A percentile compares a stretch with the other conserved stretches of the same genome.
Conservation (phyloP, 2,329 filamentous ascomycete species). For the Cladosporium sp. region DNA sequence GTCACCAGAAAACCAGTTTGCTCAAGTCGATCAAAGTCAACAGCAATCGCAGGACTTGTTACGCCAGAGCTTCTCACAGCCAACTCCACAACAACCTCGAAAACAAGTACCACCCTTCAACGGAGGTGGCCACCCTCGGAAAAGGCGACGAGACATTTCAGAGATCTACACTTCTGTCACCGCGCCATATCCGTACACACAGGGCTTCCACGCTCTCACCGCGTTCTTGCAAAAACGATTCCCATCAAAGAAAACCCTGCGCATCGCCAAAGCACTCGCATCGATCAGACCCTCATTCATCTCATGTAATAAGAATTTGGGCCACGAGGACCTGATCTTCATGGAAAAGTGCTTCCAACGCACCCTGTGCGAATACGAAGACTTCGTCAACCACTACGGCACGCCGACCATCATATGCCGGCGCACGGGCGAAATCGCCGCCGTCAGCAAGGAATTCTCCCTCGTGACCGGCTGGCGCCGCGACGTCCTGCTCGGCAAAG, state of each 20-base stretch:
- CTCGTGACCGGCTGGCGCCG: slow-evolving; percentile 92
- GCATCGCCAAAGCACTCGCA: slow-evolving; percentile 81
- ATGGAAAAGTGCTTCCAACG: slow-evolving; percentile 98
- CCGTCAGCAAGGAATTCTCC: slow-evolving; percentile 95
- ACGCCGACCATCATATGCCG: slow-evolving; percentile 90
- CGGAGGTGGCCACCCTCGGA: slow-evolving; percentile 34
- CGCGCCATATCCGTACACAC: slow-evolving; percentile 86
- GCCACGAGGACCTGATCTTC: slow-evolving; percentile 84
- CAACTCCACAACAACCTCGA: slow-evolving; percentile 23
- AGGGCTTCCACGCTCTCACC: slow-evolving; percentile 84
- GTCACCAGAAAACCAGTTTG: slow-evolving; percentile 29
- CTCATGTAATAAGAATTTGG: slow-evolving; percentile 83
- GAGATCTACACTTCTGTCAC: slow-evolving; percentile 85
- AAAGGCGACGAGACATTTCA: slow-evolving; percentile 67
- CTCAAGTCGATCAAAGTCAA: slow-evolving; percentile 28
- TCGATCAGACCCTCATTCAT: slow-evolving; percentile 93
- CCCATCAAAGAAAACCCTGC: slow-evolving; percentile 68
- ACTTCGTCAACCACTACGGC: slow-evolving; percentile 82
- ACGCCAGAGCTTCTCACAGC: slow-evolving; percentile 31
- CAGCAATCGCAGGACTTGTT: slow-evolving; percentile 21
- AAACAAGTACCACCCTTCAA: slow-evolving; percentile 27
- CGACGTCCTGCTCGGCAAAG: slow-evolving; percentile 80
- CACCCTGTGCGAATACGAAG: slow-evolving; percentile 87
- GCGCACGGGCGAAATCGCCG: slow-evolving; percentile 89
- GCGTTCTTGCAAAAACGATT: slow-evolving; percentile 76